phyloP scores from a whole-genome alignment of 1,139 yeast genomes.

The Pichia sp. region DNA sequence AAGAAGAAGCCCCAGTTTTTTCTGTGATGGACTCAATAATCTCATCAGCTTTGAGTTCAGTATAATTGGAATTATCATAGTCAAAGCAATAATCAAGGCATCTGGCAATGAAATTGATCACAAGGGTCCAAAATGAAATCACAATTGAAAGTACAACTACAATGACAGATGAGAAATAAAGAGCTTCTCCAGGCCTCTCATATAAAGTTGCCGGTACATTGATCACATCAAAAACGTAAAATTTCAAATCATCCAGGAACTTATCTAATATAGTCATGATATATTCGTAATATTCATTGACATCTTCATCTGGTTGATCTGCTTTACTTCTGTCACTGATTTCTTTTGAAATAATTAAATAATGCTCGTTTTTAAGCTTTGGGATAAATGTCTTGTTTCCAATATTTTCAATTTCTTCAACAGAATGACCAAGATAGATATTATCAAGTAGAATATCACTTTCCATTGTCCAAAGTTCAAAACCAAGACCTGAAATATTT shows the following conservation, averaged over 20 bases:
- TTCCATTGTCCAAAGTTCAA: conserved; percentile 89
- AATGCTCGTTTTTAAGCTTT: conserved; percentile 51
- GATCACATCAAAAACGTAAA: conserved; percentile 32
- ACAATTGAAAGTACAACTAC: conserved; percentile 32
- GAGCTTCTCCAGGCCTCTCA: conserved; percentile 40
- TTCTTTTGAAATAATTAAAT: conserved; percentile 30
- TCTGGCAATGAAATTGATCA: conserved; percentile 25
- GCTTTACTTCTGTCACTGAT: conserved; percentile 29
- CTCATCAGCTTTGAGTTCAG: no score
- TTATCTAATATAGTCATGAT: conserved; percentile 17
- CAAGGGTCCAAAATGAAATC: conserved; percentile 34
- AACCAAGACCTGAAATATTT: conserved; percentile 74
- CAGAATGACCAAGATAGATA: conserved; percentile 75
- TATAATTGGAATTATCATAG: conserved; percentile 4
- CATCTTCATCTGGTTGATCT: conserved; percentile 12
- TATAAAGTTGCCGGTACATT: conserved; percentile 36
- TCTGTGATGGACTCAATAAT: conserved; percentile 13
- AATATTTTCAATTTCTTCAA: conserved; percentile 71
- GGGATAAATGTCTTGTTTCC: conserved; percentile 70
- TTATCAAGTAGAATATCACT: conserved; percentile 69
- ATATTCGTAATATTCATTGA: conserved; percentile 16
- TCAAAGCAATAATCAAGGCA: background rate
- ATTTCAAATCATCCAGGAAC: conserved; percentile 6
- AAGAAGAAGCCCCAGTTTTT: conserved; percentile 19
- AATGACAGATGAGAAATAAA: conserved; percentile 36